These are phyloP conservation scores for Candida argentea DNA, from an alignment of 805 yeast genomes.

Conservation along the genomic window DNA sequence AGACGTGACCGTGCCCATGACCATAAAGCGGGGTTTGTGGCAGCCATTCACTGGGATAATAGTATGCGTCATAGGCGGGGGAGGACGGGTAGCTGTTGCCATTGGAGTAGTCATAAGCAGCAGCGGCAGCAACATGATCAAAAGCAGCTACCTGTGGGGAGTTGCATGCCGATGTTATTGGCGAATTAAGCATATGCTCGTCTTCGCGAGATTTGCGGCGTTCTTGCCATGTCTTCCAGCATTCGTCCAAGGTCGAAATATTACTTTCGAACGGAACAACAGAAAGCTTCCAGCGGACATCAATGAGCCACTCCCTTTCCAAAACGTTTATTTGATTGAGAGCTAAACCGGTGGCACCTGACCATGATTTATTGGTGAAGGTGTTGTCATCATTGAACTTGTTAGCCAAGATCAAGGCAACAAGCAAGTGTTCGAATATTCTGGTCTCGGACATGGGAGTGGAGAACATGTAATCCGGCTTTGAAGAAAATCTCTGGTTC, in stretches of 20 bases:
- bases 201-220: no score
- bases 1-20: no score
- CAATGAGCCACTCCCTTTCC: conserved; percentile 63
- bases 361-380: conserved; percentile 91
- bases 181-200: no score
- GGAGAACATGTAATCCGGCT: conserved; percentile 8
- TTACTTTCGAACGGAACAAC: conserved; percentile 29
- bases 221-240: conserved; percentile 39
- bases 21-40: no score
- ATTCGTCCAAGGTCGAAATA: conserved; percentile 31
- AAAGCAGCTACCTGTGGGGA: conserved; percentile 9
- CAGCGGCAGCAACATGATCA: conserved; percentile 4
- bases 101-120: conserved; percentile 7
- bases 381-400: conserved; percentile 96
- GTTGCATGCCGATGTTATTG: conserved; percentile 12
- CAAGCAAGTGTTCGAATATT: conserved; percentile 46
- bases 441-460: conserved; percentile 18
- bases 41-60: no score
- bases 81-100: conserved; percentile 15
- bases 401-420: conserved; percentile 75
- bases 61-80: conserved; percentile 10
- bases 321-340: conserved; percentile 48
- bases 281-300: conserved; percentile 49
- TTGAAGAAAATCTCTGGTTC: conserved; percentile 42
- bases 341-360: conserved; percentile 82